Conservation (phyloP, 345 rosid genomes). For the Ceriops decandra region DNA sequence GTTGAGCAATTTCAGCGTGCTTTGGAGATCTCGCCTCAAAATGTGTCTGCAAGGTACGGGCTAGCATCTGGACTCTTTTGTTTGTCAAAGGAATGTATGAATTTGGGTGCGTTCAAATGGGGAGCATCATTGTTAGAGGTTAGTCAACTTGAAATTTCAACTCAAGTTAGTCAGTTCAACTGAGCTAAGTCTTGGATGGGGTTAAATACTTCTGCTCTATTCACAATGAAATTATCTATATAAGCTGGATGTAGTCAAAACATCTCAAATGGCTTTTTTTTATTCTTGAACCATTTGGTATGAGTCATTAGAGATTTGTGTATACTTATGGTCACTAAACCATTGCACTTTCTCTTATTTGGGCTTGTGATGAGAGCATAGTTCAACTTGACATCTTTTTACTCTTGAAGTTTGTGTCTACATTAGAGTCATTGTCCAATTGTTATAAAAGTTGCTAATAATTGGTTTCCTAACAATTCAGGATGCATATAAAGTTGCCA, state of each 20-base stretch:
- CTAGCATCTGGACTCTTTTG: slow-evolving; percentile 80
- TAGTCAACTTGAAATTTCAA: slow-evolving; percentile 17
- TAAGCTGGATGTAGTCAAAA: too few species aligned
- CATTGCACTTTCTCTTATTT: too few species aligned
- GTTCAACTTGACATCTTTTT: too few species aligned
- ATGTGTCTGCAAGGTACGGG: slow-evolving; percentile 74
- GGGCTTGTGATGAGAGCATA: too few species aligned
- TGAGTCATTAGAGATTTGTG: too few species aligned
- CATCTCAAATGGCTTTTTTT: too few species aligned
- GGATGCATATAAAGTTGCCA: slow-evolving; percentile 70
- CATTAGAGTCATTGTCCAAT: neutral
- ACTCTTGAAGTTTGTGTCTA: too few species aligned
- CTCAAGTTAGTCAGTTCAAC: neutral
- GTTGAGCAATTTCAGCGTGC: slow-evolving; percentile 79
- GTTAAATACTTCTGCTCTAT: too few species aligned
- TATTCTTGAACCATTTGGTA: too few species aligned
- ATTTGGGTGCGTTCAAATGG: slow-evolving; percentile 82
- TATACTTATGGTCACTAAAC: neutral
- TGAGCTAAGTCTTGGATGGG: too few species aligned
- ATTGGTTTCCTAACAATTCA: slow-evolving; percentile 27
- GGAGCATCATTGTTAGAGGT: slow-evolving; percentile 88
- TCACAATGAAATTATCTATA: too few species aligned
- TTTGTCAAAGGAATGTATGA: slow-evolving; percentile 76
- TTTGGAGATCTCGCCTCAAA: slow-evolving; percentile 63
- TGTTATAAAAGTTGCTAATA: slow-evolving; percentile 3